Evolutionary conservation across 2,329 filamentous ascomycete genomes (phyloP).

Genomic region (Neurospora sp.): DNA sequence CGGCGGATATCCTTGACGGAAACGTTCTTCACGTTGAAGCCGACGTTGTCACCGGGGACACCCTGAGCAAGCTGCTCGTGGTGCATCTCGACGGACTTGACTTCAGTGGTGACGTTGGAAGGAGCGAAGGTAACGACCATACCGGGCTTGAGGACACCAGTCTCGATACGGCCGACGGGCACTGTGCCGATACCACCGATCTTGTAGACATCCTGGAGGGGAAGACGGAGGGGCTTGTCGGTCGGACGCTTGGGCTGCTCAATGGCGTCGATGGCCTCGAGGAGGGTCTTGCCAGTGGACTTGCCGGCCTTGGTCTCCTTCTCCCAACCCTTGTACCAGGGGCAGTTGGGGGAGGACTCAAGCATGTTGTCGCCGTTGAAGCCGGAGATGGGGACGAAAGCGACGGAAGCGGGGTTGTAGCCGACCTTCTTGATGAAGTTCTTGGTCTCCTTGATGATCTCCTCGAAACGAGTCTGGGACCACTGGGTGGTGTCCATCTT

Average conservation of each 20-base stretch:
- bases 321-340: slow-evolving; percentile 99
- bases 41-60: slow-evolving; percentile 98
- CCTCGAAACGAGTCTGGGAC: slow-evolving; percentile 90
- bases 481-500: slow-evolving; percentile 99
- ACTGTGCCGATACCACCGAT: slow-evolving; percentile 99
- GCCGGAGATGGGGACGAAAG: slow-evolving; percentile 99
- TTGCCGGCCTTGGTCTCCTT: slow-evolving; percentile 92
- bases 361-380: slow-evolving; percentile 99
- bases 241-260: slow-evolving; percentile 85
- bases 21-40: slow-evolving; percentile 99
- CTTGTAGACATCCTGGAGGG: slow-evolving; percentile 99
- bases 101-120: slow-evolving; percentile 99
- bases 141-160: slow-evolving; percentile 83
- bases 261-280: slow-evolving; percentile 97
- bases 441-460: slow-evolving; percentile 99
- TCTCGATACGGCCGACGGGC: slow-evolving; percentile 99
- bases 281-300: slow-evolving; percentile 88
- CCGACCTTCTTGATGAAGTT: slow-evolving; percentile 99
- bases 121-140: slow-evolving; percentile 99
- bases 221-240: slow-evolving; percentile 99
- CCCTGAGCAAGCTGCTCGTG: slow-evolving; percentile 97
- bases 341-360: slow-evolving; percentile 76
- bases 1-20: slow-evolving; percentile 99
- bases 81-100: slow-evolving; percentile 99
- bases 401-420: slow-evolving; percentile 98